Evolutionary conservation across 192 early-diverging fungal genomes (phyloP).

Genomic region (Kappamyces sp.): DNA sequence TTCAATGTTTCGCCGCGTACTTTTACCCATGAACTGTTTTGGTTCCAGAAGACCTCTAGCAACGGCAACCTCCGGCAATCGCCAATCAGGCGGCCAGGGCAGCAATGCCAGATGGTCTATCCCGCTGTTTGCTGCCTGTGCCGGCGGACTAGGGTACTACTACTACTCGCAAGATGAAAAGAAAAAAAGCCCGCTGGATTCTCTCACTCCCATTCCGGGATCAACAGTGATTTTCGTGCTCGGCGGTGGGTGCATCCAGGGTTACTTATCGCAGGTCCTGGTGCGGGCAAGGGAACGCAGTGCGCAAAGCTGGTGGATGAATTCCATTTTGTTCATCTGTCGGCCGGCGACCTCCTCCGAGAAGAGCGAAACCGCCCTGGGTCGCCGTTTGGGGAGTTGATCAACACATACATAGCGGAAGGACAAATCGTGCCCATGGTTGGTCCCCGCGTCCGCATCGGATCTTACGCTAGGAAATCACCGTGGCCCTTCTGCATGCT

Average conservation of each 20-base stretch:
- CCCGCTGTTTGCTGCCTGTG: too few species aligned
- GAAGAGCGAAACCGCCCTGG: conserved; percentile 77
- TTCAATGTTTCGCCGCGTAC: too few species aligned
- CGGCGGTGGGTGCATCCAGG: conserved; percentile 38
- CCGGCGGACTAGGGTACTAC: neutral
- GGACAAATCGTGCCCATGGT: conserved; percentile 93
- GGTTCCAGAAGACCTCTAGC: too few species aligned
- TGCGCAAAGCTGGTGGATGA: conserved; percentile 81
- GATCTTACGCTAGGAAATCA: too few species aligned
- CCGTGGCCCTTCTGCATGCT: conserved; percentile 82
- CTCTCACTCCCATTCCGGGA: neutral
- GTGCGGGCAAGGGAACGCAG: conserved; percentile 92
- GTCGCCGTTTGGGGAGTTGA: conserved; percentile 86
- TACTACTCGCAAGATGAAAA: neutral
- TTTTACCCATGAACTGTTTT: too few species aligned
- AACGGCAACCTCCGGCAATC: too few species aligned
- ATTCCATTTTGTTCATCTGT: conserved; percentile 91
- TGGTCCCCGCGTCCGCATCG: too few species aligned
- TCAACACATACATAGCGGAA: conserved; percentile 85
- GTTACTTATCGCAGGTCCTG: conserved; percentile 29
- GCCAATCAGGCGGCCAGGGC: too few species aligned
- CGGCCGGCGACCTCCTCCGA: conserved; percentile 93
- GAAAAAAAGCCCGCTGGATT: conserved; percentile 2
- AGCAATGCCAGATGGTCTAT: too few species aligned
- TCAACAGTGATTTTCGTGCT: conserved; percentile 79